Evolutionary conservation across 2,329 filamentous ascomycete species (phyloP).

Genomic region (Cryphonectria japonica): DNA sequence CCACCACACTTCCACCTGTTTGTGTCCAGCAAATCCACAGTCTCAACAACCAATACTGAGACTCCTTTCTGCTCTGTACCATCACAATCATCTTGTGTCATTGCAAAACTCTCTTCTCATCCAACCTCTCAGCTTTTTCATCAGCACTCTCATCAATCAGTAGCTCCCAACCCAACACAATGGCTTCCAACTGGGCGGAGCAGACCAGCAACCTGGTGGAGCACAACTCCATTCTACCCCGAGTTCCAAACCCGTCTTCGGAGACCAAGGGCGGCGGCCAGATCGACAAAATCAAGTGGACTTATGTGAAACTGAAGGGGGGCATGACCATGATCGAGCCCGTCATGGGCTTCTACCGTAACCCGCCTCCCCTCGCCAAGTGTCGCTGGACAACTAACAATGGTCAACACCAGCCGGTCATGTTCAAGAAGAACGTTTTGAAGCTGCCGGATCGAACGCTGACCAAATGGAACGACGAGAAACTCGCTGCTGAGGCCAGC

Average conservation of each 20-base stretch:
- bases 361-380: slow-evolving; percentile 18
- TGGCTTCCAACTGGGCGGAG: slow-evolving; percentile 11
- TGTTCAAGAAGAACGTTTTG: neutral
- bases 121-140: slow-evolving; percentile 12
- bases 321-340: slow-evolving; percentile 26
- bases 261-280: neutral
- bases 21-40: neutral
- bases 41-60: neutral
- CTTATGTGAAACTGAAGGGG: slow-evolving; percentile 16
- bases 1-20: neutral
- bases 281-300: slow-evolving; percentile 15
- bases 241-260: slow-evolving; percentile 9
- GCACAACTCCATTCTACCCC: slow-evolving; percentile 7
- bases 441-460: slow-evolving; percentile 14
- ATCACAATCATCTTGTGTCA: slow-evolving; percentile 17
- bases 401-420: slow-evolving; percentile 16
- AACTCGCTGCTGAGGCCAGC: slow-evolving; percentile 27
- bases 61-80: neutral
- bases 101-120: slow-evolving; percentile 9
- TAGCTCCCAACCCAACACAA: neutral
- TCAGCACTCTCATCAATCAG: neutral
- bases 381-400: slow-evolving; percentile 31
- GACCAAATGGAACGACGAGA: slow-evolving; percentile 17
- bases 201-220: slow-evolving; percentile 39
- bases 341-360: slow-evolving; percentile 29